Conservation (phyloP, 202 grass and related monocot species). For the Schoenoplectus triqueter region DNA sequence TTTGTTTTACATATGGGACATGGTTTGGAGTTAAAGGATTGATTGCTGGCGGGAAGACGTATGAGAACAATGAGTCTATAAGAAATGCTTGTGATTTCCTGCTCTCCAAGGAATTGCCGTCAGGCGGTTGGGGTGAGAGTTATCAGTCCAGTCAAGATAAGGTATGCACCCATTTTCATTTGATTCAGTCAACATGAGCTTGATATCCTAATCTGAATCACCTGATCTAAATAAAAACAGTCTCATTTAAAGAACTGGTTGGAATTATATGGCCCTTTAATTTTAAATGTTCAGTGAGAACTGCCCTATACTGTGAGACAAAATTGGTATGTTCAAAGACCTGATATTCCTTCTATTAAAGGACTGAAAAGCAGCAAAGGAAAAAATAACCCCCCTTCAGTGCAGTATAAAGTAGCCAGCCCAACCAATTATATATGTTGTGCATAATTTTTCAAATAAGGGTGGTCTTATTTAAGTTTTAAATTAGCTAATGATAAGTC, state of each 20-base stretch:
- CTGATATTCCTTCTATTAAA: neutral
- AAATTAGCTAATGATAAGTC: neutral
- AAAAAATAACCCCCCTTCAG: neutral
- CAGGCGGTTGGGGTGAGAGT: conserved; percentile 84
- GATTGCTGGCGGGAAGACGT: conserved; percentile 60
- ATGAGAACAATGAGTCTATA: conserved; percentile 56
- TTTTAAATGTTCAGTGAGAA: neutral
- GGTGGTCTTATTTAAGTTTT: neutral
- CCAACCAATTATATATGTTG: neutral
- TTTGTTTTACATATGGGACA: conserved; percentile 84
- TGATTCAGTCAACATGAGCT: neutral
- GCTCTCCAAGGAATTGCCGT: conserved; percentile 74
- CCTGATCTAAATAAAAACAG: neutral
- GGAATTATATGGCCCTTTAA: neutral
- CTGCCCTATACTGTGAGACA: neutral
- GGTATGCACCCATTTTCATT: conserved; percentile 36
- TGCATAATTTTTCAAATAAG: neutral
- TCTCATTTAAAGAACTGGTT: neutral
- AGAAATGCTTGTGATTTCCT: conserved; percentile 69
- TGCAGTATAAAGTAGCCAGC: too few relatives aligned
- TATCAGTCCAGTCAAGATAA: conserved; percentile 86
- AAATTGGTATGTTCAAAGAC: neutral
- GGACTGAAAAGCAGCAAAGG: neutral
- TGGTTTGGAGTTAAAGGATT: conserved; percentile 86
- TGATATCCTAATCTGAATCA: neutral